Base-by-base conservation (phyloP, 768 basidiomycete species). In the Podaxis sp. region DNA sequence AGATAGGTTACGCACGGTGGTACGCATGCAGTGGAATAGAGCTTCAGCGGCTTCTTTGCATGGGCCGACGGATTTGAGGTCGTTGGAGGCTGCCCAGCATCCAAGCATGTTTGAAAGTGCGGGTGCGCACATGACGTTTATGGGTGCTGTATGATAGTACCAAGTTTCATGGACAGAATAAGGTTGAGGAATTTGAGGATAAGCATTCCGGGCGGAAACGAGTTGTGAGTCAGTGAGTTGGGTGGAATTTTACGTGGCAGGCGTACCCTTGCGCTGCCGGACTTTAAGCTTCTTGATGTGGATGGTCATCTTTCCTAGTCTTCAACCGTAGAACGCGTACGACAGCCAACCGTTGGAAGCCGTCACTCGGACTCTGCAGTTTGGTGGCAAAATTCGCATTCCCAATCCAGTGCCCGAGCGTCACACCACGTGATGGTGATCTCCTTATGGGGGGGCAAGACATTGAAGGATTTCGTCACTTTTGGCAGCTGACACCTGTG, bases 1-100 rank as follows among this genome's bases (percentile, higher is more conserved):
- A 40, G 25, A 25, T 37, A 54, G 54, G 22, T 58, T 57, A 79
- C 91, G 70, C 57, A 94, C 94, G 70, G 90, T 84, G 40, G 88
- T 91, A 68, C 88, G 81, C 94, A 96, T 95, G 78, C 93, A 96
- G 38, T 85, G 80, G 69, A 87, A 90, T 55, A 95, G 74, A 43
- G 76, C 72, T 66, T 87, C 74, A 0, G 92, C 86, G 13, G 82
- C 74, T 19, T 81, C 79, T 66, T 81, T 77, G 71, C 93, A 96
- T 13, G 75, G 71, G 1, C 72, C 74, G 4, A 77, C 75, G 12
- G 85, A 85, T 56, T 79, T 77, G 38, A 88, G 64, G 72, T 95
- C 93, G 13, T 77, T 74, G 6, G 82, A 82, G 15, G 89, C 89
- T 27, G 93, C 90, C 92, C 91, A 94, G 73, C 93, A 96, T 38